Conservation (phyloP, 441 rosid species). For the Arabidopsis hybrid region DNA sequence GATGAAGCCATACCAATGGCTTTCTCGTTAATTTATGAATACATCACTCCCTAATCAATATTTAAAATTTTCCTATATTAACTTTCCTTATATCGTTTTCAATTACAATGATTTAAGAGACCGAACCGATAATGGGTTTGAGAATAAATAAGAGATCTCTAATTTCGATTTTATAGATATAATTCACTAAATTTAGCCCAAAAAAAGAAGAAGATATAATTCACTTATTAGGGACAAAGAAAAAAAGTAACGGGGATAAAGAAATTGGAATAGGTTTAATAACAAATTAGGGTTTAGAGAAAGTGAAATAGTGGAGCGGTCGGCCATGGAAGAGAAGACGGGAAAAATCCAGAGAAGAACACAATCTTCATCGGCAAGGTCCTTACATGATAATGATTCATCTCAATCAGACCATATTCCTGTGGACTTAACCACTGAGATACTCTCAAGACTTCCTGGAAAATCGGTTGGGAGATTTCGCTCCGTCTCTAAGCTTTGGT, state of each 20-base stretch:
- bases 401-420: constrained; percentile 19
- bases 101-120: neutral
- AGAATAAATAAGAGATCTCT: no score
- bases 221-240: no score
- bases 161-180: no score
- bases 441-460: constrained; percentile 11
- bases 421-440: constrained; percentile 5
- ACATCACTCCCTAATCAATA: no score
- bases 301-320: neutral
- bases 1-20: no score
- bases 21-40: no score
- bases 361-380: neutral
- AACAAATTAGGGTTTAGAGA: no score
- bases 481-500: constrained; percentile 23
- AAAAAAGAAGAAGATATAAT: no score
- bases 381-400: constrained; percentile 2
- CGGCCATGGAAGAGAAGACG: neutral
- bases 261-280: no score
- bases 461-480: constrained; percentile 26
- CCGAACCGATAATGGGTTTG: neutral
- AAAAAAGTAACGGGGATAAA: no score
- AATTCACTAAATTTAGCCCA: no score
- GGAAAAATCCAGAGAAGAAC: neutral
- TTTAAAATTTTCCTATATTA: no score
- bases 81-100: neutral